These are phyloP conservation scores for Penicillium antarcticum DNA, from an alignment of 495 filamentous ascomycete species.

Conservation along the genomic window DNA sequence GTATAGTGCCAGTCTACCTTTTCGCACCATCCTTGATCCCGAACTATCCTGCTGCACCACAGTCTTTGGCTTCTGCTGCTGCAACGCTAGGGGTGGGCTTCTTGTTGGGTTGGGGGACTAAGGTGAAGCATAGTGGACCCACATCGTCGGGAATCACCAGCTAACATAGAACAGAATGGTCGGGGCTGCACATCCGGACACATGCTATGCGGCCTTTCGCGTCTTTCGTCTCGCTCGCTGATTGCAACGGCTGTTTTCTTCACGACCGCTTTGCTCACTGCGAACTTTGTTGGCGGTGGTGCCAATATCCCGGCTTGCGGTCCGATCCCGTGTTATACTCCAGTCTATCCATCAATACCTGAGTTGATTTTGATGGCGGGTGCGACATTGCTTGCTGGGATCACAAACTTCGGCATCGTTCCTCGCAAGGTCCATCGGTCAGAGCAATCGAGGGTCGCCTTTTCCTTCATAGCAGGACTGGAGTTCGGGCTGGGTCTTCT, in stretches of 20 bases:
- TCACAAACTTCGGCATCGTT: conserved; percentile 31
- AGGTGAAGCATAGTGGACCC: conserved; percentile 31
- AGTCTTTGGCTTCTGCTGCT: conserved; percentile 28
- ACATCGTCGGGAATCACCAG: neutral
- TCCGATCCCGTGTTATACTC: conserved; percentile 46
- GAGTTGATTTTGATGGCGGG: conserved; percentile 36
- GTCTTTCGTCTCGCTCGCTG: conserved; percentile 48
- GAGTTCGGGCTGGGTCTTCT: conserved; percentile 54
- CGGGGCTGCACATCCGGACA: conserved; percentile 60
- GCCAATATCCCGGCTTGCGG: conserved; percentile 35
- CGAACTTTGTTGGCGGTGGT: conserved; percentile 33
- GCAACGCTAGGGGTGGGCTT: conserved; percentile 42
- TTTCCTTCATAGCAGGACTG: conserved; percentile 44
- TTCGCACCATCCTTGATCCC: conserved; percentile 46
- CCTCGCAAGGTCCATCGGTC: conserved; percentile 27
- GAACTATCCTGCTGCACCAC: conserved; percentile 30
- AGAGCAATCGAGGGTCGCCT: conserved; percentile 23
- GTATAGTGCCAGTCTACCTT: conserved; percentile 36
- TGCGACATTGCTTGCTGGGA: conserved; percentile 26
- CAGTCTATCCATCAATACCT: conserved; percentile 38
- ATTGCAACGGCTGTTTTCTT: conserved; percentile 56
- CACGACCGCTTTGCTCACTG: conserved; percentile 46
- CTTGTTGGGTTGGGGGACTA: conserved; percentile 55
- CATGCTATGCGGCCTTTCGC: conserved; percentile 57
- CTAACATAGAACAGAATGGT: conserved; percentile 33